Evolutionary conservation across 83 land plant genomes (phyloP), one percentile per base, ranked within the genome.

Genomic region (Thuja plicata): DNA sequence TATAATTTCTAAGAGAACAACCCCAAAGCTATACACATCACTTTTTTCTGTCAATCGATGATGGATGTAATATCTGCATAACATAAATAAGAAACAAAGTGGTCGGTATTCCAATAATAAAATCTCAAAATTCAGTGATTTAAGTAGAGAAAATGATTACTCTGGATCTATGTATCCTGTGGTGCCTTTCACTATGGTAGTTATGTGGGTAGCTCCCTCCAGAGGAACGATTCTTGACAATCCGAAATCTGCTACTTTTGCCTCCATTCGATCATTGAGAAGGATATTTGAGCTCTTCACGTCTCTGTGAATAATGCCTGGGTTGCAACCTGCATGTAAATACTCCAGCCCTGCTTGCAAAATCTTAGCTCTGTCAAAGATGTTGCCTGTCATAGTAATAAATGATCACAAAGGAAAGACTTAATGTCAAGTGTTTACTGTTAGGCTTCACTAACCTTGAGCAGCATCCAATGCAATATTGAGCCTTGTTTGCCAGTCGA

Each of bases 251-350:
- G 80, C 78, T 43, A 89, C 17, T 54, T 89, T 89, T 34, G 80
- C 89, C 87, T 55, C 37, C 62, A 86, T 38, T 8, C 15, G 16
- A 35, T 71, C 50, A 48, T 43, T 89, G 7, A 89, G 76, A 12
- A 86, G 89, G 38, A 89, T 89, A 62, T 89, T 89, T 27, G 86
- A 27, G 46, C 35, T 88, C 50, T 88, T 88, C 5, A 88, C 62
- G 81, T 88, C 87, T 46, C 71, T 48, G 19, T 43, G 90, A 54
- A 89, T 89, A 30, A 89, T 89, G 46, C 43, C 4, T 24, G 89
- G 90, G 43, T 88, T 92, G 86, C 93, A 94, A 24, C 93, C 92
- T 32, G 16, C 6, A 52, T 92, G 95, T 13, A 94, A 85, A 71
- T 94, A 93, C 87, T 93, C 92, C 74, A 94, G 60, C 3, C 93